phyloP scores from a whole-genome alignment of 331 rosid species.

The Acacia pycnantha region DNA sequence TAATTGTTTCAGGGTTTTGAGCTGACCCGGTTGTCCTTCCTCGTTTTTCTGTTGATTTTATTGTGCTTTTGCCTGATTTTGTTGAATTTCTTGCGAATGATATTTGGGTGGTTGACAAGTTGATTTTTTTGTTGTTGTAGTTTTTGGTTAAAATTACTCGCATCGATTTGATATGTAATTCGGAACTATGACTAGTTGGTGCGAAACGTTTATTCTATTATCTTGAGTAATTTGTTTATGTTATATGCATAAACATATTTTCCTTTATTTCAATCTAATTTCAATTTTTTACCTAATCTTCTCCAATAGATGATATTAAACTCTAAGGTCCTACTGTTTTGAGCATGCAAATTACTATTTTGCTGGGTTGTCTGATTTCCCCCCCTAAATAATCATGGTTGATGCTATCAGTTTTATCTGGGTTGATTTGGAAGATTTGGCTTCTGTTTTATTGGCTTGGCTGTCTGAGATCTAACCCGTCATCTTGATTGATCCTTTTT shows the following conservation, averaged over 20 bases:
- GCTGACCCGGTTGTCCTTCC: not conserved
- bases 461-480: not conserved
- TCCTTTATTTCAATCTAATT: not conserved
- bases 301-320: not conserved
- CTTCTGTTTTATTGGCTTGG: conserved; percentile 39
- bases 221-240: not conserved
- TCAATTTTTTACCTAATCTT: not conserved
- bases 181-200: not conserved
- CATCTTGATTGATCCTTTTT: not conserved
- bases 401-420: not conserved
- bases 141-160: not conserved
- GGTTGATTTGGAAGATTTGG: not conserved
- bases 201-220: not conserved
- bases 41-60: not conserved
- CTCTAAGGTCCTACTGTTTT: not conserved
- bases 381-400: not conserved
- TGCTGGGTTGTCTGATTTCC: not conserved
- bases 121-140: not conserved
- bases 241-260: not conserved
- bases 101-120: not conserved
- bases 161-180: not conserved
- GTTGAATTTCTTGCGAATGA: not conserved
- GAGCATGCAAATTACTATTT: not conserved
- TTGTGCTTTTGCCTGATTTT: not conserved
- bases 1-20: not conserved